Percentiles rank a stretch among this genome's conserved stretches.
Evolutionary conservation across 1,284 basidiomycete species (phyloP).

Genomic region (Vanrija sp.): DNA sequence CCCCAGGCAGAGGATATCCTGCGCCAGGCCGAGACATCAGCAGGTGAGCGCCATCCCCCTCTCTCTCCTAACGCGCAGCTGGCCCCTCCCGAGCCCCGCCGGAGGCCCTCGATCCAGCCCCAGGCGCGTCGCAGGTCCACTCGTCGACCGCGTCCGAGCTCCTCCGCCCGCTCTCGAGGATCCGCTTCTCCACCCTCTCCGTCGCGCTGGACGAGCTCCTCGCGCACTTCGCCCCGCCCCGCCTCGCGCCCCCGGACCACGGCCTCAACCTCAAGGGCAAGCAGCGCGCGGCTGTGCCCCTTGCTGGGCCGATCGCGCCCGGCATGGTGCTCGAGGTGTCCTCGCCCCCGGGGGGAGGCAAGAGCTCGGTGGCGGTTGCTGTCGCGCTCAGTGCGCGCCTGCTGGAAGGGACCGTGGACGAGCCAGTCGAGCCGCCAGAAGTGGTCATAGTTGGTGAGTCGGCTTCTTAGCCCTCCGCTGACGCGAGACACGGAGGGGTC

Average conservation of each 20-base stretch:
- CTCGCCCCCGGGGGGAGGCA: constrained; percentile 45
- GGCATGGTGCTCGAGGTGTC: constrained; percentile 45
- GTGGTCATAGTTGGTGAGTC: constrained; percentile 44
- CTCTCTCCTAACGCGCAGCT: constrained; percentile 1
- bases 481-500: constrained; percentile 45
- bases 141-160: constrained; percentile 30
- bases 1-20: constrained; percentile 33
- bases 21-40: constrained; percentile 14
- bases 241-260: background rate
- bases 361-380: constrained; percentile 33
- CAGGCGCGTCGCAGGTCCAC: constrained; percentile 1
- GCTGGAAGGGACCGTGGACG: constrained; percentile 6
- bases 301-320: constrained; percentile 23
- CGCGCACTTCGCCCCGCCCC: constrained; percentile 8
- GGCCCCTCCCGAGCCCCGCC: constrained; percentile 1
- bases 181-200: constrained; percentile 35
- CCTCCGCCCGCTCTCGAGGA: constrained; percentile 12
- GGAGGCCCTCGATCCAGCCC: background rate
- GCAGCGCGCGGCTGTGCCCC: constrained; percentile 5
- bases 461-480: background rate
- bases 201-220: constrained; percentile 35
- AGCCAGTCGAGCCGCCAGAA: constrained; percentile 20
- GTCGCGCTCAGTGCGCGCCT: constrained; percentile 35
- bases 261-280: constrained; percentile 18
- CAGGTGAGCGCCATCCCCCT: background rate